Percentiles rank a stretch among this genome's conserved stretches.
Evolutionary conservation across 495 filamentous ascomycete species (phyloP).

Genomic region (Chaetomium fimeti): DNA sequence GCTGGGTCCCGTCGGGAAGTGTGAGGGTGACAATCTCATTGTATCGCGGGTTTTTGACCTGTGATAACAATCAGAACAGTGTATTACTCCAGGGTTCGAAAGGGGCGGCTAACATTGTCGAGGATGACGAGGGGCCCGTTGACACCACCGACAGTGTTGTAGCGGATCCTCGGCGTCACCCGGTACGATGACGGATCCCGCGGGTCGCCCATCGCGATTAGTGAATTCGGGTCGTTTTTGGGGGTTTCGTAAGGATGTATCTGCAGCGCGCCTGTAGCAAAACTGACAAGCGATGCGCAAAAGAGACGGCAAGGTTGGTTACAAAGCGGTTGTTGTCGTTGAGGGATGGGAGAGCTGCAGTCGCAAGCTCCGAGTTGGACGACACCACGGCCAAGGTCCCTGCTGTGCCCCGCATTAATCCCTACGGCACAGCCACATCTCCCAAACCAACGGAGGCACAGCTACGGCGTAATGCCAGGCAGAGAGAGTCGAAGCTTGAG

Average conservation of each 20-base stretch:
- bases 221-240: slow-evolving; percentile 8
- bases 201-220: slow-evolving; percentile 65
- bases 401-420: slow-evolving; percentile 26
- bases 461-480: slow-evolving; percentile 1
- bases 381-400: slow-evolving; percentile 22
- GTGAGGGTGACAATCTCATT: slow-evolving; percentile 98
- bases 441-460: slow-evolving; percentile 21
- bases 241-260: neutral
- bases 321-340: slow-evolving; percentile 20
- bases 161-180: slow-evolving; percentile 81
- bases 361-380: slow-evolving; percentile 30
- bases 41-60: slow-evolving; percentile 96
- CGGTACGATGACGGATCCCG: slow-evolving; percentile 69
- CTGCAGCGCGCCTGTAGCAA: slow-evolving; percentile 25
- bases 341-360: slow-evolving; percentile 21
- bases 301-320: slow-evolving; percentile 6
- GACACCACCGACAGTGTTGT: slow-evolving; percentile 98
- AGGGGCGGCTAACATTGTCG: slow-evolving; percentile 69
- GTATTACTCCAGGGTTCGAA: neutral
- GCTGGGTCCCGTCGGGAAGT: slow-evolving; percentile 89
- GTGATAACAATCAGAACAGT: slow-evolving; percentile 35
- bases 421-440: slow-evolving; percentile 29
- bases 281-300: slow-evolving; percentile 20
- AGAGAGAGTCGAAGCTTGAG: neutral
- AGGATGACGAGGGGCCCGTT: slow-evolving; percentile 97